Evolutionary conservation across 1,284 basidiomycete genomes (phyloP).

Genomic region (Ustilago nuda): DNA sequence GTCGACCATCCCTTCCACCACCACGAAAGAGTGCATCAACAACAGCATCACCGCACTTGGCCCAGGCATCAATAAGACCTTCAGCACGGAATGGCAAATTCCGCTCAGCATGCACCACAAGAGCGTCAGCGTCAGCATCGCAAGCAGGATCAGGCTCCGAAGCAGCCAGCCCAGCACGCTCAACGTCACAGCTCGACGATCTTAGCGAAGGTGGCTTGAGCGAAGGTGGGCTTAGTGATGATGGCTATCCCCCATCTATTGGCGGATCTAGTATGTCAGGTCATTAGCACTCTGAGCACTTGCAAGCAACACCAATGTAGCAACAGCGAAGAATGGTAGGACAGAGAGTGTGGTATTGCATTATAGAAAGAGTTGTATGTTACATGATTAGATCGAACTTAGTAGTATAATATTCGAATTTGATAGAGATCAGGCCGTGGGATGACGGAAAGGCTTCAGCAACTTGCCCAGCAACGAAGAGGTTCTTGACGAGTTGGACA

Average conservation of each 20-base stretch:
- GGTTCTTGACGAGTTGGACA: neutral
- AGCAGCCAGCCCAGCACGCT: neutral
- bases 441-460: neutral
- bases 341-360: slow-evolving; percentile 5
- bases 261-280: slow-evolving; percentile 23
- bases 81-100: slow-evolving; percentile 14
- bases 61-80: slow-evolving; percentile 1
- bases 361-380: slow-evolving; percentile 1
- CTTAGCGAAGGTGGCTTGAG: slow-evolving; percentile 28
- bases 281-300: slow-evolving; percentile 1
- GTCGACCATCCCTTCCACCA: slow-evolving; percentile 3
- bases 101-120: slow-evolving; percentile 8
- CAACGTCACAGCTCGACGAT: slow-evolving; percentile 9
- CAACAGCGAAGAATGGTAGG: neutral
- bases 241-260: slow-evolving; percentile 18
- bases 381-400: neutral
- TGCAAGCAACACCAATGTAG: neutral
- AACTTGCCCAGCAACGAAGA: neutral
- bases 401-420: neutral
- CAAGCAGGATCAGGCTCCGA: slow-evolving; percentile 2
- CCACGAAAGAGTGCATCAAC: neutral
- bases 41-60: neutral
- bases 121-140: slow-evolving; percentile 4
- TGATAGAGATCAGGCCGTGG: neutral
- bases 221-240: slow-evolving; percentile 36